phyloP scores from a whole-genome alignment of 352 stramenopile species.

The Halophytophthora batemanensis region DNA sequence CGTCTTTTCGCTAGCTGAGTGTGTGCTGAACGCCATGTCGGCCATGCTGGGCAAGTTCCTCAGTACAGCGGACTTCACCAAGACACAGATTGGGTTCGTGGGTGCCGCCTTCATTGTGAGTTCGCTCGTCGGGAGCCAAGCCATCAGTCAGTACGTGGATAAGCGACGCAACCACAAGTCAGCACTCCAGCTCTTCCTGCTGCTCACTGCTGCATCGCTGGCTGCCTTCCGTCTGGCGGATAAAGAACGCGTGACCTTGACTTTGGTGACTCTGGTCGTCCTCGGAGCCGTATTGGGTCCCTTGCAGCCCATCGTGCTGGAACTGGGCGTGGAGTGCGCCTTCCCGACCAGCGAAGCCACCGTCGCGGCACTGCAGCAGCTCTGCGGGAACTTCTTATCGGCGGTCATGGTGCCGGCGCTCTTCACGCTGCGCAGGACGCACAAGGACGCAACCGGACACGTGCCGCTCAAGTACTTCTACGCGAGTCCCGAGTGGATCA shows the following conservation, averaged over 20 bases:
- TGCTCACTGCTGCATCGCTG: conserved; percentile 44
- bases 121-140: conserved; percentile 60
- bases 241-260: conserved; percentile 27
- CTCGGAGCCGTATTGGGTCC: conserved; percentile 62
- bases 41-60: conserved; percentile 71
- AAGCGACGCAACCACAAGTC: conserved; percentile 52
- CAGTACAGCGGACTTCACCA: conserved; percentile 54
- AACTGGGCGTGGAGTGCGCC: conserved; percentile 69
- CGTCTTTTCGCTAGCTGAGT: conserved; percentile 67
- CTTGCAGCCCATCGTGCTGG: conserved; percentile 67
- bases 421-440: conserved; percentile 35
- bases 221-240: conserved; percentile 44
- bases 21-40: conserved; percentile 67
- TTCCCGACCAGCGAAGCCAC: conserved; percentile 76
- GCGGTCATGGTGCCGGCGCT: conserved; percentile 54
- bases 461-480: conserved; percentile 42
- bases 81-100: conserved; percentile 62
- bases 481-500: conserved; percentile 49
- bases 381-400: conserved; percentile 77
- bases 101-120: conserved; percentile 70
- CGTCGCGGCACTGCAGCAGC: conserved; percentile 69
- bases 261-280: conserved; percentile 40
- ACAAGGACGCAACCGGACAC: conserved; percentile 28
- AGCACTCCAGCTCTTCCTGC: conserved; percentile 49
- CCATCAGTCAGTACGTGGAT: conserved; percentile 70